These are phyloP conservation scores for Xylariomycetidae sp. DNA, from an alignment of 2,329 filamentous ascomycete genomes.

Conservation along the genomic window DNA sequence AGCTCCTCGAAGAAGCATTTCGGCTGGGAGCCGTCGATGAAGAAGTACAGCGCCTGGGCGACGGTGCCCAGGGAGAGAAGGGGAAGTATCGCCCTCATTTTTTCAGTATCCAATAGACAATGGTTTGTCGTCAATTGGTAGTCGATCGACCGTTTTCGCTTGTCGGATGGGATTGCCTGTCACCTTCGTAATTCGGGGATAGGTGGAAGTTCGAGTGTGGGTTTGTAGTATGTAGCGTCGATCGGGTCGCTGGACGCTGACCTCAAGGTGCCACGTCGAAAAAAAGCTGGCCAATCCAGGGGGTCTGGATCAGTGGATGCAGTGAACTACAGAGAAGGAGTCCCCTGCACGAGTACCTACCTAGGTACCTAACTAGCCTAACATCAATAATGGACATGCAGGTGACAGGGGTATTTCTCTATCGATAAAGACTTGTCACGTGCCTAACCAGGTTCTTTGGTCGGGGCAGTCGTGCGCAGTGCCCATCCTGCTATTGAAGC, in stretches of 20 bases:
- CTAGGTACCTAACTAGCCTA: too few species aligned
- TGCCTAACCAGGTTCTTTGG: too few species aligned
- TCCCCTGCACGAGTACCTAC: too few species aligned
- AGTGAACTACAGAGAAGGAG: too few species aligned
- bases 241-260: constrained; percentile 7
- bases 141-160: too few species aligned
- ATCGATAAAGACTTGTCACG: too few species aligned
- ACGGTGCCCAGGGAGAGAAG: constrained; percentile 61
- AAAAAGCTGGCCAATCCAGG: constrained; percentile 27
- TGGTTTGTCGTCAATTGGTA: constrained; percentile 11
- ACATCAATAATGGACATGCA: too few species aligned
- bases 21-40: constrained; percentile 76
- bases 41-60: constrained; percentile 89
- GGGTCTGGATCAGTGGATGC: too few species aligned
- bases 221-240: constrained; percentile 5
- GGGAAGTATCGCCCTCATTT: constrained; percentile 59
- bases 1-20: constrained; percentile 99
- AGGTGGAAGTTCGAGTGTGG: background rate
- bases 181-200: constrained; percentile 2
- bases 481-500: too few species aligned
- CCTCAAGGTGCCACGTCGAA: constrained; percentile 51
- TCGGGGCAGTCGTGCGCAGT: too few species aligned
- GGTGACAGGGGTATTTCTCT: too few species aligned
- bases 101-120: constrained; percentile 6
- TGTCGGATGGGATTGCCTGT: constrained; percentile 3